These are phyloP conservation scores for Boletus bicolor DNA, from an alignment of 768 basidiomycete genomes.

Conservation along the genomic window DNA sequence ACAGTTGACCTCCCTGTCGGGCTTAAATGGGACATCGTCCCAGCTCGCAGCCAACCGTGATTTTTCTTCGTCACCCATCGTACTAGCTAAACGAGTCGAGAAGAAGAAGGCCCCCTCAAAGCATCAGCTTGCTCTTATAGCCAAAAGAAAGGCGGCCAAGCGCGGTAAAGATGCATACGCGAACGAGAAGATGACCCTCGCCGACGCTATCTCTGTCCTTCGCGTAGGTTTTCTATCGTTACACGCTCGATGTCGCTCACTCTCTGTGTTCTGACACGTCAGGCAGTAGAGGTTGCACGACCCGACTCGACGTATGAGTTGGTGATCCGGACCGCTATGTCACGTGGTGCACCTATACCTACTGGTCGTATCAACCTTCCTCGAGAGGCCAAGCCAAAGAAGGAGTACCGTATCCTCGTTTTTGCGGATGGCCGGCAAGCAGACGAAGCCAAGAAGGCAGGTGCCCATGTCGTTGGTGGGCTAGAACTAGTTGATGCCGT, in stretches of 20 bases:
- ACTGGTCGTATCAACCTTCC: constrained; percentile 89
- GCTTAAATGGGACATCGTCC: not conserved
- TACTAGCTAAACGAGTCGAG: constrained; percentile 45
- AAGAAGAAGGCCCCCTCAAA: constrained; percentile 65
- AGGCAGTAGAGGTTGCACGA: constrained; percentile 84
- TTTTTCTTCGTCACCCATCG: constrained; percentile 51
- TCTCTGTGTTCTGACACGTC: not conserved
- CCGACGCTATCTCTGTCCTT: constrained; percentile 65
- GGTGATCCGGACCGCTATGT: constrained; percentile 73
- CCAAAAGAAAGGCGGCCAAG: constrained; percentile 54
- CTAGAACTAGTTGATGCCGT: constrained; percentile 86
- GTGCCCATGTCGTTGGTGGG: constrained; percentile 90
- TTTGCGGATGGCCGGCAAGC: constrained; percentile 86
- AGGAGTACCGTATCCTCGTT: constrained; percentile 80
- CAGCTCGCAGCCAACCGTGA: constrained; percentile 13
- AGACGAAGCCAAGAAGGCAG: constrained; percentile 80
- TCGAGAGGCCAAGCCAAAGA: constrained; percentile 67
- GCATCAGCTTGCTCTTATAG: constrained; percentile 65
- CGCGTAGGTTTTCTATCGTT: constrained; percentile 46
- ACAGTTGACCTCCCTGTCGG: constrained; percentile 41
- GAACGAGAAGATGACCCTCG: constrained; percentile 61
- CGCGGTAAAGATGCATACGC: constrained; percentile 56
- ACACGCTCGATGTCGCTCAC: constrained; percentile 3
- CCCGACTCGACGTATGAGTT: constrained; percentile 79
- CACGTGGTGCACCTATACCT: constrained; percentile 77